Evolutionary conservation across 2,329 filamentous ascomycete species (phyloP), one percentile per base, ranked within the genome.

Genomic region (Phaeophleospora eucalypticola): DNA sequence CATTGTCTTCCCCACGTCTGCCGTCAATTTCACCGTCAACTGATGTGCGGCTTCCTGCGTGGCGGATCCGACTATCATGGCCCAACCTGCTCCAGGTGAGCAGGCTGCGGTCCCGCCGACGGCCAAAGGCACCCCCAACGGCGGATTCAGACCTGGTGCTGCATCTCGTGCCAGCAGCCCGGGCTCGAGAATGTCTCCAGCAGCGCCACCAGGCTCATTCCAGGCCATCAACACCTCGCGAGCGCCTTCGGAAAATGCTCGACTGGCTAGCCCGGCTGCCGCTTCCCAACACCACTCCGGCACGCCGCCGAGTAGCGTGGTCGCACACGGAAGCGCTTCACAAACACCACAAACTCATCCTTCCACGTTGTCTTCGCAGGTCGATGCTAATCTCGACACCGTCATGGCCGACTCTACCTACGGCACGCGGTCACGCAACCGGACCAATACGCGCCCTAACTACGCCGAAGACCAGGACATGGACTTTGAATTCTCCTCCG

Each of bases 401-500:
- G 53, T 50, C 35, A 58, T 59, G 54, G 47, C 54, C 34, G 63
- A 63, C 33, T 36, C 84, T 82, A 58, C 83, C 82, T 39, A 98
- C 70, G 91, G 91, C 63, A 98, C 93, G 66, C 86, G 93, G 67
- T 95, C 95, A 70, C 85, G 89, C 64, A 94, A 95, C 70, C 85
- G 90, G 63, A 84, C 81, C 61, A 82, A 79, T 57, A 79, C 86
- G 59, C 86, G 93, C 58, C 83, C 86, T 57, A 98, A 98, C 70
- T 98, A 98, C 69, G 91, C 93, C 41, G 93, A 98, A 70, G 91
- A 96, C 68, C 77, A 90, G 58, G 91, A 97, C 62, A 82, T 87
- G 69, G 93, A 97, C 65, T 88, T 89, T 66, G 91, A 96, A 62
- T 79, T 77, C 58, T 61, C 65, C 51, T 65, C 68, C 39, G 65